Conservation (phyloP, 2,329 filamentous ascomycete species). For the Fusarium staphyleae region DNA sequence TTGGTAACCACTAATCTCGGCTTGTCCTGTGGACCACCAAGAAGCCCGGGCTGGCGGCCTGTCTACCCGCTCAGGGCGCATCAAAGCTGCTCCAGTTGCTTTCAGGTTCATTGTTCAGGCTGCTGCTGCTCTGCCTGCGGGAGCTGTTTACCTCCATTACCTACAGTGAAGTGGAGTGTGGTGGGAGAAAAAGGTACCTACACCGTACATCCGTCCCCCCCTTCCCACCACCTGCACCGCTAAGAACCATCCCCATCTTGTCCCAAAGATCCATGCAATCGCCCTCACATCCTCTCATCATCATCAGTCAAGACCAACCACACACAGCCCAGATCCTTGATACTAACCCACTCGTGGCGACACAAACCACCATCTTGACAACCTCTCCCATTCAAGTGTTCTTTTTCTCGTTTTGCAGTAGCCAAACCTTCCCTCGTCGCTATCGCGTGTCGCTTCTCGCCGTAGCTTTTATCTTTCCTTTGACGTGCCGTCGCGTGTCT, state of each 20-base stretch:
- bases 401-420: not conserved
- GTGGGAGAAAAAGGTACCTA: not conserved
- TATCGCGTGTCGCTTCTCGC: constrained; percentile 8
- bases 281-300: constrained; percentile 24
- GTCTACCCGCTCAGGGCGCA: constrained; percentile 9
- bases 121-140: constrained; percentile 1
- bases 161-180: no score
- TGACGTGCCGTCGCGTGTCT: constrained; percentile 21
- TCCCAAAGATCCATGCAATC: constrained; percentile 12
- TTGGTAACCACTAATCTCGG: constrained; percentile 28
- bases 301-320: constrained; percentile 31
- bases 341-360: constrained; percentile 23
- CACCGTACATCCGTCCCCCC: not conserved
- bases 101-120: not conserved
- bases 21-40: constrained; percentile 24
- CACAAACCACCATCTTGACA: constrained; percentile 1
- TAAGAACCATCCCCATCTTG: constrained; percentile 24
- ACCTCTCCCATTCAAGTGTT: not conserved
- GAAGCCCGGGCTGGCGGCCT: constrained; percentile 16
- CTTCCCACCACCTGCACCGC: constrained; percentile 13
- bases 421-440: not conserved
- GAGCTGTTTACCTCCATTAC: no score
- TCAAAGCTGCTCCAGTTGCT: not conserved
- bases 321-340: constrained; percentile 13
- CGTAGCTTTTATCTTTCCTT: not conserved